Evolutionary conservation across 208 protist genomes (phyloP), one percentile per base, ranked within the genome.

Genomic region (Crithidia bombi): DNA sequence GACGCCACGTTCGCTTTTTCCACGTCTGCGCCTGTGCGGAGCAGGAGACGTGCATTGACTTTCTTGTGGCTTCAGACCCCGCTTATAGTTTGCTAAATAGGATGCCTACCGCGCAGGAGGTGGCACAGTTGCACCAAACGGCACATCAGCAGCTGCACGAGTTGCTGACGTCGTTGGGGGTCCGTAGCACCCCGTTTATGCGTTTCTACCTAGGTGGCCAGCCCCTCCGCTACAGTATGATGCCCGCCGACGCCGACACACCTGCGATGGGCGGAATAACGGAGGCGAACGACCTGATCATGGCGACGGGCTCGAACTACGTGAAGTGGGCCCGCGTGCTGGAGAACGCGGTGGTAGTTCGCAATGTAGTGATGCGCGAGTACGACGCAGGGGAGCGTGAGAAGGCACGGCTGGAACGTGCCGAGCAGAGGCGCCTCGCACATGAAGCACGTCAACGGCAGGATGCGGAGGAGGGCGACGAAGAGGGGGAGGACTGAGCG

Each of bases 1-100:
- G 85, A 3, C 84, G 85, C 15, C 80, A 84, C 52, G 83, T 91
- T 12, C 90, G 90, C 65, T 95, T 93, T 52, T 95, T 95, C 65
- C 86, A 93, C 71, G 78, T 93, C 25, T 88, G 87, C 52, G 79
- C 87, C 35, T 90, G 88, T 28, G 69, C 75, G 1, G 78, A 87
- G 57, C 79, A 86, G 46, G 86, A 92, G 55, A 90, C 83, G 17
- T 84, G 90, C 63, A 82, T 93, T 36, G 75, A 75, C 23, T 74
- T 73, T 25, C 65, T 95, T 3, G 65, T 95, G 26, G 78, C 86
- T 25, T 79, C 72, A 12, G 86, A 92, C 56, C 79, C 82, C 0
- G 74, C 85, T 32, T 93, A 83, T 65, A 52, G 72, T 19, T 68
- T 84, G 28, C 79, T 81, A 23, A 83, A 83, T 30, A 83, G 84